Evolutionary conservation across 331 rosid genomes (phyloP).

Genomic region (Malus hybrid): DNA sequence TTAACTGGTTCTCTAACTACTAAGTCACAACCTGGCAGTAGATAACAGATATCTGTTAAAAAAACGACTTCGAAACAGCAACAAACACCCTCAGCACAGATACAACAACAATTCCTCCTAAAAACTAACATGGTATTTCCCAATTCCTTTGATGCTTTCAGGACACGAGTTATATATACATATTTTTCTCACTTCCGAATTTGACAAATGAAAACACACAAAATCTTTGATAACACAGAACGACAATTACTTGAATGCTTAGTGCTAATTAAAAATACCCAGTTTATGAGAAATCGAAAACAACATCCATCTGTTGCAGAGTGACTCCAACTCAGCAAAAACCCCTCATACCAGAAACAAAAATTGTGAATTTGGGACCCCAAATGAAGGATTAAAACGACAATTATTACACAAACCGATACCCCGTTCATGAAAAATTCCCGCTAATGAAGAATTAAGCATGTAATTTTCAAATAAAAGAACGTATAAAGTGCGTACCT

Average conservation of each 20-base stretch:
- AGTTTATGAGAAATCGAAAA: not conserved
- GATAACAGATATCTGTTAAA: not conserved
- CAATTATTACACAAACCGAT: not conserved
- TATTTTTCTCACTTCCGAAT: not conserved
- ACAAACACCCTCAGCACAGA: not conserved
- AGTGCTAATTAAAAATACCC: not conserved
- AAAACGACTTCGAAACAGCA: not conserved
- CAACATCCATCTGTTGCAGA: not conserved
- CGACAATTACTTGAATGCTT: not conserved
- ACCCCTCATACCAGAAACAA: not conserved
- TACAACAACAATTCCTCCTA: not conserved
- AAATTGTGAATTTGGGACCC: not conserved
- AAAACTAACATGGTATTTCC: not conserved
- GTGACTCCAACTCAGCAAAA: not conserved
- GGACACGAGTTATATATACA: not conserved
- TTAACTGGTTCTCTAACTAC: conserved; percentile 21
- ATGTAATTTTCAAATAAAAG: not conserved
- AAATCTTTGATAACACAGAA: not conserved
- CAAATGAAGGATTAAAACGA: not conserved
- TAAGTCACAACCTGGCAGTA: conserved; percentile 28
- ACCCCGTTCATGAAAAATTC: not conserved
- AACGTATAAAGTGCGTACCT: conserved; percentile 13
- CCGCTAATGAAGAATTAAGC: not conserved
- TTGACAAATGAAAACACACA: not conserved
- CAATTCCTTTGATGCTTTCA: not conserved